Evolutionary conservation across 331 rosid genomes (phyloP), one percentile per base, ranked within the genome.

Genomic region (Stylosanthes scabra): DNA sequence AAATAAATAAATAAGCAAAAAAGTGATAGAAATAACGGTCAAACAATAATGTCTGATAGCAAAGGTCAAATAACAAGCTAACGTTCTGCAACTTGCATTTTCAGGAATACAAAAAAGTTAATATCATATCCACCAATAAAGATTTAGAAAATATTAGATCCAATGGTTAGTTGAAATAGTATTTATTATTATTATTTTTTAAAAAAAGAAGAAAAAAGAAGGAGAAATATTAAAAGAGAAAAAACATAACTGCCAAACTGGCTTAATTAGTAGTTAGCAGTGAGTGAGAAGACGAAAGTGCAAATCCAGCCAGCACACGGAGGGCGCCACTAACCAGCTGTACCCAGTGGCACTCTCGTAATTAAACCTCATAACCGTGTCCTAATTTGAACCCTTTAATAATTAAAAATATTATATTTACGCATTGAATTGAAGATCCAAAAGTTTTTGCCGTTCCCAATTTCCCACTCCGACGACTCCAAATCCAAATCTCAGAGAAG

Each of bases 401-500:
- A 74, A 74, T 74, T 61, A 68, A 60, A 63, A 34, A 34, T 20
- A 34, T 34, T 34, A 71, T 59, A 31, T 20, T 54, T 70, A 65
- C 34, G 66, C 27, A 59, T 66, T 41, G 59, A 74, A 74, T 74
- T 74, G 76, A 80, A 80, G 83, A 74, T 80, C 83, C 68, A 49
- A 74, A 9, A 68, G 27, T 68, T 69, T 25, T 69, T 39, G 31
- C 45, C 52, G 50, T 75, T 68, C 70, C 54, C 71, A 74, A 75
- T 68, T 74, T 74, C 44, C 40, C 83, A 13, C 58, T 42, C 63
- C 72, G 66, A 52, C 65, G 83, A 79, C 77, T 16, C 41, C 61
- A 78, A 78, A 57, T 52, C 74, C 44, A 74, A 79, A 79, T 72
- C 75, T 51, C 74, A 57, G 7, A 34, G 9, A 13, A 5, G 31